Base-by-base conservation (phyloP, 2,329 filamentous ascomycete species). In the Scleromitrula shiraiana region DNA sequence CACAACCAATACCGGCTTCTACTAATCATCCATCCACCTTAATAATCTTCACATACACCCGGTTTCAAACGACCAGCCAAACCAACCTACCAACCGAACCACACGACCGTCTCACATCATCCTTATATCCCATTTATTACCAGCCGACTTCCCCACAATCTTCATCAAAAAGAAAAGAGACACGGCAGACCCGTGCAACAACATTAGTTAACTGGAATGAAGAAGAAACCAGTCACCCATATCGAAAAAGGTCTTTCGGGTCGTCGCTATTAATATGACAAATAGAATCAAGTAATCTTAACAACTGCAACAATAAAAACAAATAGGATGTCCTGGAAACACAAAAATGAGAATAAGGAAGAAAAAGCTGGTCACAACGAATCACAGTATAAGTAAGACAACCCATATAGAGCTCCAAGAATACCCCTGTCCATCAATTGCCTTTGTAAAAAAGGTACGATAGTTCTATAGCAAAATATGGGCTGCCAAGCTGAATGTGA, bases 241-340 rank as follows among this genome's bases (percentile, higher is more conserved):
- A 43, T 49, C 46, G 23, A 41, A 29, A 44, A 49, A 30, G 39
- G 35, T n/a, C n/a, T 24, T 15, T 50, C 19, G 36, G 26, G 49
- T 49, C 54, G 53, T 53, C 45, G 45, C 50, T 56, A 56, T 55
- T 56, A 56, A 56, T 50, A 49, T 51, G 43, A 48, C 46, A 51
- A 51, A 41, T 24, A 53, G 14, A 43, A 46, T 40, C 27, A 45
- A 49, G 41, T 32, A 43, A 43, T 22, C 32, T 12, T 26, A 44
- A 41, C 27, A 48, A 27, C 30, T n/a, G 10, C 27, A 35, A 29
- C 32, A 49, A 44, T 43, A 43, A 43, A 30, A 49, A n/a, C 29
- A 49, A 40, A 44, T 36, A 38, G 30, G 30, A 42, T 49, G 17
- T 20, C 40, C 40, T 17, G 7, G 26, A 32, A 51, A 41, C 23